phyloP scores from a whole-genome alignment of 148 eudicot species.

The Vaccinium darrowii region DNA sequence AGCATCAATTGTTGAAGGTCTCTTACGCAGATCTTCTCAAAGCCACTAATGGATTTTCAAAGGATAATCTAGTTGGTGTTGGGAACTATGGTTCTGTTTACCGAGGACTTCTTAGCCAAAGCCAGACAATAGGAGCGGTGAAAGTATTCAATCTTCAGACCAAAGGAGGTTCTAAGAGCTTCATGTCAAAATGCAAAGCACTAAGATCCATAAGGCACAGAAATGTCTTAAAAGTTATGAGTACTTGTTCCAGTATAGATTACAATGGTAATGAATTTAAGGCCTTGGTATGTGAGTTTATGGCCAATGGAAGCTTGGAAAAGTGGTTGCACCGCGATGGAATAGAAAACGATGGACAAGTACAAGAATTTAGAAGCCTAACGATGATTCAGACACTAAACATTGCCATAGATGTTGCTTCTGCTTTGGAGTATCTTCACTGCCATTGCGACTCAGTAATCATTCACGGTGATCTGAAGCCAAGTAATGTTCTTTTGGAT shows the following conservation, averaged over 20 bases:
- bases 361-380: not conserved
- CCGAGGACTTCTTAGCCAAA: constrained; percentile 3
- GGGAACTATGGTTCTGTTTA: constrained; percentile 5
- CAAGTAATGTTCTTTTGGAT: no score
- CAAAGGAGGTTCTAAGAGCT: constrained; percentile 6
- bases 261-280: not conserved
- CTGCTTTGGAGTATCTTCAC: constrained; percentile 11
- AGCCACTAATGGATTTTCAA: constrained; percentile 15
- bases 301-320: no score
- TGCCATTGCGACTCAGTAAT: not conserved
- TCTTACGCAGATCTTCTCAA: not conserved
- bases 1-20: not conserved
- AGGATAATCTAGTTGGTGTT: constrained; percentile 4
- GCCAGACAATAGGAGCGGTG: not conserved
- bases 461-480: no score
- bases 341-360: no score
- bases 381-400: not conserved
- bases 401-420: not conserved
- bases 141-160: constrained; percentile 7
- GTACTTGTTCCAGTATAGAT: constrained; percentile 4
- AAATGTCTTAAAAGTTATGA: constrained; percentile 7
- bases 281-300: no score
- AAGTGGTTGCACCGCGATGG: no score
- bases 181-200: constrained; percentile 10
- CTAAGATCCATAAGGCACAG: constrained; percentile 3